Evolutionary conservation across 371 early-diverging fungal genomes (phyloP).

Genomic region (Lichtheimia hyalospora): DNA sequence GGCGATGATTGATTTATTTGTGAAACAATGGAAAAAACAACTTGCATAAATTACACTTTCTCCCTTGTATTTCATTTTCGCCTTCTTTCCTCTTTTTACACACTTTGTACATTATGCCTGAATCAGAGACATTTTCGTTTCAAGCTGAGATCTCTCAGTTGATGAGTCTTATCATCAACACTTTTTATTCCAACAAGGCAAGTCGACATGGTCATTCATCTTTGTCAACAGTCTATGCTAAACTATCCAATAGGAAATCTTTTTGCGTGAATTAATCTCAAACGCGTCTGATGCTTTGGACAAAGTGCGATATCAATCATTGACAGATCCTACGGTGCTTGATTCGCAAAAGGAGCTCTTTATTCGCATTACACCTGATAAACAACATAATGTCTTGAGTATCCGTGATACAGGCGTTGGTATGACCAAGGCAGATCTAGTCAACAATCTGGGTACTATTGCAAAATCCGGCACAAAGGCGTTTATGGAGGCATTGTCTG

Average conservation of each 20-base stretch:
- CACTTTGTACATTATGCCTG: slow-evolving; percentile 4
- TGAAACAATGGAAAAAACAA: slow-evolving; percentile 1
- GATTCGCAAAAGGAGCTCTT: slow-evolving; percentile 57
- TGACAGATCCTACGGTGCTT: slow-evolving; percentile 58
- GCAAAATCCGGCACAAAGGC: slow-evolving; percentile 74
- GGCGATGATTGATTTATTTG: background rate
- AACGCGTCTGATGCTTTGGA: slow-evolving; percentile 88
- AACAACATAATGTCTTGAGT: slow-evolving; percentile 57
- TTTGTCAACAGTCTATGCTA: background rate
- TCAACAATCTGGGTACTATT: slow-evolving; percentile 84
- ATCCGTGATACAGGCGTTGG: slow-evolving; percentile 90
- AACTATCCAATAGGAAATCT: slow-evolving; percentile 58
- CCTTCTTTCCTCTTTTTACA: background rate
- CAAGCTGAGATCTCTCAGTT: slow-evolving; percentile 94
- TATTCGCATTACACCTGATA: slow-evolving; percentile 66
- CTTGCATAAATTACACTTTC: slow-evolving; percentile 1
- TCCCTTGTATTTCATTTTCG: background rate
- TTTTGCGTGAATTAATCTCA: slow-evolving; percentile 86
- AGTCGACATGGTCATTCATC: background rate
- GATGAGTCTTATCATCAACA: slow-evolving; percentile 86
- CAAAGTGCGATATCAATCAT: slow-evolving; percentile 73
- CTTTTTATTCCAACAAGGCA: slow-evolving; percentile 56
- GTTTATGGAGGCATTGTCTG: slow-evolving; percentile 52
- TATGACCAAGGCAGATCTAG: slow-evolving; percentile 85
- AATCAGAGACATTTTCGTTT: slow-evolving; percentile 80